A percentile compares a stretch with the other conserved stretches of the same genome.
phyloP scores from a whole-genome alignment of 805 yeast species.

The Monosporozyma unispora region DNA sequence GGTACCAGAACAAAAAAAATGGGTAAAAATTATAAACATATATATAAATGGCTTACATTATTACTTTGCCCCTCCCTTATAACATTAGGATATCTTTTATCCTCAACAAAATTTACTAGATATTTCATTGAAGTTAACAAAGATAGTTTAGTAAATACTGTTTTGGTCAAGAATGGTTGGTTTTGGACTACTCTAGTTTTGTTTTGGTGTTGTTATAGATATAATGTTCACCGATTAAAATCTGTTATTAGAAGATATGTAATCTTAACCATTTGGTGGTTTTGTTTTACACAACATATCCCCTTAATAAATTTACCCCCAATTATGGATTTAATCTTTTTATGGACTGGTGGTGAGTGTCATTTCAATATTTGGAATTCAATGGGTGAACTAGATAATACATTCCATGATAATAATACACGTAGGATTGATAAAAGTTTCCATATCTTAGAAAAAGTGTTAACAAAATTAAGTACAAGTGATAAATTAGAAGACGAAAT shows the following conservation, averaged over 20 bases:
- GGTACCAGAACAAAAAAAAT: neutral
- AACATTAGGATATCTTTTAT: slow-evolving; percentile 39
- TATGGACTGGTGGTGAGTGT: slow-evolving; percentile 79
- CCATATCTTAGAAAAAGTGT: slow-evolving; percentile 10
- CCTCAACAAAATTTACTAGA: neutral
- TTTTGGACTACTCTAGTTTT: slow-evolving; percentile 61
- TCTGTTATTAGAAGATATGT: slow-evolving; percentile 32
- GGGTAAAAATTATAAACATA: neutral
- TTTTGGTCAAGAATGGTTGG: slow-evolving; percentile 90
- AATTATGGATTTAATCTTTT: slow-evolving; percentile 77
- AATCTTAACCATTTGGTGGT: slow-evolving; percentile 71
- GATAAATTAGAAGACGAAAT: neutral
- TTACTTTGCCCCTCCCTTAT: slow-evolving; percentile 36
- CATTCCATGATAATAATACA: slow-evolving; percentile 10
- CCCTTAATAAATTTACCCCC: slow-evolving; percentile 46
- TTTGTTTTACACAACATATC: slow-evolving; percentile 67
- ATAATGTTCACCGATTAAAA: slow-evolving; percentile 4
- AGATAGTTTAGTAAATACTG: slow-evolving; percentile 57
- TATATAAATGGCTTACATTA: slow-evolving; percentile 3
- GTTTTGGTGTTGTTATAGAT: slow-evolving; percentile 18
- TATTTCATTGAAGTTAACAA: slow-evolving; percentile 33
- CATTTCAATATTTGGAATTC: slow-evolving; percentile 19
- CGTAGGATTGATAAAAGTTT: slow-evolving; percentile 8
- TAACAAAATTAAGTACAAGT: slow-evolving; percentile 1
- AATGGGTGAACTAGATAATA: neutral